Conservation (phyloP, 208 protist genomes). For the Trichomonas vaginalis region DNA sequence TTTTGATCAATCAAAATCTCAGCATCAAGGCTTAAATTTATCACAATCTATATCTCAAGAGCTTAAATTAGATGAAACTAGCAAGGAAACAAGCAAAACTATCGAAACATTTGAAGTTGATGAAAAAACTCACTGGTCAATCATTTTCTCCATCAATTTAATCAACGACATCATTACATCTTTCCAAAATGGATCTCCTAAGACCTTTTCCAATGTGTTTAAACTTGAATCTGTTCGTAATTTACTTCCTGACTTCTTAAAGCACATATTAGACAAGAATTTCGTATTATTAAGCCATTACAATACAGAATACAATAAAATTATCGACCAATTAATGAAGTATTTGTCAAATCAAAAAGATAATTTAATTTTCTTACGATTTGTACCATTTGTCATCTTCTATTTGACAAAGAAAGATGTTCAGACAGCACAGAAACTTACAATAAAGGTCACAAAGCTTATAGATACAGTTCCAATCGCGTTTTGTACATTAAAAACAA, state of each 20-base stretch:
- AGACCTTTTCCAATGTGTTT: background rate
- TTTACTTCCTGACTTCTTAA: background rate
- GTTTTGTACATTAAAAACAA: background rate
- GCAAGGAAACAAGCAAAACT: background rate
- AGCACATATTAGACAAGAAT: constrained; percentile 1
- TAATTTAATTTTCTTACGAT: background rate
- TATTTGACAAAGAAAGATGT: background rate
- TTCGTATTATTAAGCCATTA: background rate
- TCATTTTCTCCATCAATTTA: background rate
- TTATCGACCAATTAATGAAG: background rate
- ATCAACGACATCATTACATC: background rate
- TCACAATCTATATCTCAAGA: background rate
- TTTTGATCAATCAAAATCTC: background rate
- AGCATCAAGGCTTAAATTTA: background rate
- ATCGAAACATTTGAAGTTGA: background rate
- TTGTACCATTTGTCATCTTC: background rate
- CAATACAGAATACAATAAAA: background rate
- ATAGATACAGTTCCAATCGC: background rate
- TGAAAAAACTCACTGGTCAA: background rate
- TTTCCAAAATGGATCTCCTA: background rate
- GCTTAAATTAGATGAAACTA: background rate
- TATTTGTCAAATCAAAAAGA: background rate
- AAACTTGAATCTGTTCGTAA: too few species aligned
- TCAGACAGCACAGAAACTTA: background rate
- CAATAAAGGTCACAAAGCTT: background rate